These are phyloP conservation scores for Rhizopogon rudus DNA, from an alignment of 768 basidiomycete species.

Conservation along the genomic window DNA sequence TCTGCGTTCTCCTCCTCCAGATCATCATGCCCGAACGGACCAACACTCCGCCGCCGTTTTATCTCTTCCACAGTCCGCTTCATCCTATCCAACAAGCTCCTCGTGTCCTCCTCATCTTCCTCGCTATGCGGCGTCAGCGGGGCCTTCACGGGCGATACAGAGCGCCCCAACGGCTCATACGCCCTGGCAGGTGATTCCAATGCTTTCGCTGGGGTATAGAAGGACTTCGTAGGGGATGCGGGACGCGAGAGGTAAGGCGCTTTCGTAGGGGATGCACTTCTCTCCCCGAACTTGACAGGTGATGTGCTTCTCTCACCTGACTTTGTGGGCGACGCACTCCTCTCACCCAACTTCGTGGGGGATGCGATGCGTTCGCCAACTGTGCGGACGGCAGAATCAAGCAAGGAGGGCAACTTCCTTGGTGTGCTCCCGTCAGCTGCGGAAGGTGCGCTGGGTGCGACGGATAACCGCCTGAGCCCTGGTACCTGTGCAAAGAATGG, in stretches of 20 bases:
- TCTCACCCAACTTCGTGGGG: neutral
- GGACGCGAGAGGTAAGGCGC: neutral
- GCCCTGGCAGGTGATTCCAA: neutral
- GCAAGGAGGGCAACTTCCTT: slow-evolving; percentile 1
- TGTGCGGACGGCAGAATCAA: neutral
- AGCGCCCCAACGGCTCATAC: neutral
- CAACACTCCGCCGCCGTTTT: slow-evolving; percentile 23
- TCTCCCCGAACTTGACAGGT: neutral
- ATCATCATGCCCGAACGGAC: slow-evolving; percentile 14
- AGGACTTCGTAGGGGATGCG: slow-evolving; percentile 3
- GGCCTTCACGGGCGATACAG: neutral
- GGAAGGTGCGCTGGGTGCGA: neutral
- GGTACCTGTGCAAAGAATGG: slow-evolving; percentile 51
- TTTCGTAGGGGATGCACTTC: slow-evolving; percentile 7
- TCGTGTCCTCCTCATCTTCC: slow-evolving; percentile 29
- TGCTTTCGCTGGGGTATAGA: neutral
- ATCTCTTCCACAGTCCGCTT: slow-evolving; percentile 32
- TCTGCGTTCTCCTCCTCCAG: slow-evolving; percentile 39
- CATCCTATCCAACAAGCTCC: slow-evolving; percentile 31
- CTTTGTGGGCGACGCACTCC: neutral
- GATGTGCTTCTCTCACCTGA: neutral
- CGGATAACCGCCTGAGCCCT: slow-evolving; percentile 34
- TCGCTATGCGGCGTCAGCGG: slow-evolving; percentile 8
- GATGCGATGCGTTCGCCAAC: neutral
- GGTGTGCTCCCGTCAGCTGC: neutral